Percentiles rank a stretch among this genome's conserved stretches.
Evolutionary conservation across 2,329 filamentous ascomycete species (phyloP).

Genomic region (Magnaporthiopsis rhizophila): DNA sequence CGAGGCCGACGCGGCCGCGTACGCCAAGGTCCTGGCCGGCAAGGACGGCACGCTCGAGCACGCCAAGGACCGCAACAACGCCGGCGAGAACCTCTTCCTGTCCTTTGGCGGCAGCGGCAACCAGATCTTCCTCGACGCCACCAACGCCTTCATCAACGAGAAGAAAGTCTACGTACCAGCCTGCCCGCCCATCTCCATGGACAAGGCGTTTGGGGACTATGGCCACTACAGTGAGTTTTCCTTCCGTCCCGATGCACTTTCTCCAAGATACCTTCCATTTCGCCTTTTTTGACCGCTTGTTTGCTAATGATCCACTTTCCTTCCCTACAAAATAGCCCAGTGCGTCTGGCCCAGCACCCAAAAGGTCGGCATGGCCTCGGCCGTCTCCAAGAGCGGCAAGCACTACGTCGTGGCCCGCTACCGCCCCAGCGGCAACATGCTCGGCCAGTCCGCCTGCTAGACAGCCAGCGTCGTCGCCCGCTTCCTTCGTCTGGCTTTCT

Average conservation of each 20-base stretch:
- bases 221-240: conserved; percentile 1
- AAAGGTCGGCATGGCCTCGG: conserved; percentile 1
- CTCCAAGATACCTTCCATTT: neutral
- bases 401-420: conserved; percentile 2
- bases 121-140: neutral
- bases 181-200: neutral
- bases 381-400: neutral
- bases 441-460: neutral
- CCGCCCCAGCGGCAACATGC: conserved; percentile 1
- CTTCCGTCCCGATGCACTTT: no score
- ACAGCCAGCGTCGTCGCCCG: neutral
- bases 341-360: conserved; percentile 1
- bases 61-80: conserved; percentile 3
- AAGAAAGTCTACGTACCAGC: neutral
- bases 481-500: no score
- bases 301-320: neutral
- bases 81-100: conserved; percentile 2
- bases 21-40: neutral
- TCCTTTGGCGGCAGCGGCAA: neutral
- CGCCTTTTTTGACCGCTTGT: neutral
- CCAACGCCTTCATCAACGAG: conserved; percentile 1
- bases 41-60: conserved; percentile 1
- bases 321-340: neutral
- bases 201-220: neutral
- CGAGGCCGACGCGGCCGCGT: neutral